Evolutionary conservation across 179 eudicot species (phyloP).

Genomic region (Camellia oleifera): DNA sequence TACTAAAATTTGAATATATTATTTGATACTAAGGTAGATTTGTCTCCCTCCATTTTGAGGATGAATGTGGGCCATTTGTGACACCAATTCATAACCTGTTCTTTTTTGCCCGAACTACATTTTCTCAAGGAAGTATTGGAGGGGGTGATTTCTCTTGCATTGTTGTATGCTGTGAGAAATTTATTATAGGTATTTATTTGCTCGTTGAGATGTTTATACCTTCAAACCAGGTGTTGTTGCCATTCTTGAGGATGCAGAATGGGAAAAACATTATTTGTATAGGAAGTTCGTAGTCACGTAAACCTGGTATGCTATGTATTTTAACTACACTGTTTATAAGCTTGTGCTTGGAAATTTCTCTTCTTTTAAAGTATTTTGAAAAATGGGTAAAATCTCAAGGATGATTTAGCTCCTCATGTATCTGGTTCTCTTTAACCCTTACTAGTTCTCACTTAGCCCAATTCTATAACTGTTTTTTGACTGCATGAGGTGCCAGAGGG

Average conservation of each 20-base stretch:
- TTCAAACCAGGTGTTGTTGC: background rate
- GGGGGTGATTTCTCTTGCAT: background rate
- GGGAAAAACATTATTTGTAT: background rate
- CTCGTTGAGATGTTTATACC: background rate
- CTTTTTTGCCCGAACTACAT: background rate
- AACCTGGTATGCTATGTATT: background rate
- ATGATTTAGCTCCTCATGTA: background rate
- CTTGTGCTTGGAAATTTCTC: background rate
- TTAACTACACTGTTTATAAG: background rate
- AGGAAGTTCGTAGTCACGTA: background rate
- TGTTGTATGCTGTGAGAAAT: background rate
- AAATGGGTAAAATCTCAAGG: background rate
- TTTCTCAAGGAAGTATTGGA: conserved; percentile 2
- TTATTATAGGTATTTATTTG: background rate
- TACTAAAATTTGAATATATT: background rate
- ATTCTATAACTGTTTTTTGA: background rate
- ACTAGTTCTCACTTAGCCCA: background rate
- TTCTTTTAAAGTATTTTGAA: background rate
- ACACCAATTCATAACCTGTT: background rate
- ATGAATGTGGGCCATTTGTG: background rate
- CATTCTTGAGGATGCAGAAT: background rate
- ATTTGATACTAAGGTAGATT: conserved; percentile 1
- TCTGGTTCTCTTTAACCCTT: background rate
- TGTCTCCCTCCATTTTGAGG: background rate
- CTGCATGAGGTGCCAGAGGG: background rate